Base-by-base conservation (phyloP, 192 early-diverging fungal species). In the Coemansia sp. region DNA sequence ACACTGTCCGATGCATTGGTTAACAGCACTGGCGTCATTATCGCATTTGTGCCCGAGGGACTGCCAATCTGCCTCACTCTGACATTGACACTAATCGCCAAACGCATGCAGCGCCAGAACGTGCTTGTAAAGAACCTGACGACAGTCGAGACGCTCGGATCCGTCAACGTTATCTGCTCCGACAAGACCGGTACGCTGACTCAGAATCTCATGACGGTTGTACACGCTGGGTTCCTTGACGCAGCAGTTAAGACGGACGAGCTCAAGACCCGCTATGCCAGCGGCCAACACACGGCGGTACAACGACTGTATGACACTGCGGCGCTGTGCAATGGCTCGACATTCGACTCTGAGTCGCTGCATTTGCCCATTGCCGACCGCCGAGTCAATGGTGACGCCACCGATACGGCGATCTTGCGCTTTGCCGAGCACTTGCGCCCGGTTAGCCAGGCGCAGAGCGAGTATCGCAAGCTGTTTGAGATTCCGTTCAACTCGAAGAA, bases 141-240 rank as follows among this genome's bases (percentile, higher is more conserved):
- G 4, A 91, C 93, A 10, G 95, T 99, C 2, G 97, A 99, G 81
- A 90, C 94, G 31, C 81, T 99, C 4, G 95, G 95, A 1, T 93
- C 93, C 13, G 95, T 99, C 35, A 96, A 93, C 69, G 94, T 96
- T 19, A 89, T 99, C 34, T 99, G 97, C 84, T 91, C 91, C 3
- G 97, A 99, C 79, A 99, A 99, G 81, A 97, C 97, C 14, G 90
- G 95, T 27, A 99, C 97, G 4, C 74, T 99, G 69, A 99, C 97
- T 2, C 85, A 93, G 76, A 97, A 97, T 85, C 88, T 90, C 72
- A 97, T 97, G 97, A 93, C 94, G 9, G 90, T 94, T 94, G 8
- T 95, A 90, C 75, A 92, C 93, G 7, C 66, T 72, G 13, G 69
- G 2, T 70, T 63, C 17, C 65, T 53, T 17, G 72, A 74, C 31